Base-by-base conservation (phyloP, 164 flowering plant species). In the Kingdonia uniflora region DNA sequence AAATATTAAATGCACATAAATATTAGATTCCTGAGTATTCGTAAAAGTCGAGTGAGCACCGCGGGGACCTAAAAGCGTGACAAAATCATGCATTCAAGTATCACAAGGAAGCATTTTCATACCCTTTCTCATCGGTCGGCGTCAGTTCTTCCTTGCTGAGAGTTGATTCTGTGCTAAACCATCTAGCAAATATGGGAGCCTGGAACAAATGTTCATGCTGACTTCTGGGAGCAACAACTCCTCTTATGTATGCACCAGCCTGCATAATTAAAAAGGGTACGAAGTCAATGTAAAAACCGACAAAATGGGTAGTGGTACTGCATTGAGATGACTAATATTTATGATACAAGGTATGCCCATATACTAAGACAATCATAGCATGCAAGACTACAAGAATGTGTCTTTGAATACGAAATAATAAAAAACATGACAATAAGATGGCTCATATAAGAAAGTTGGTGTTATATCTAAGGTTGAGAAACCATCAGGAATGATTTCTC, bases 101-200 rank as follows among this genome's bases (percentile, higher is more conserved):
- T 11, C 16, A 23, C 19, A 25, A 33, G 44, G 54, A 46, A 59
- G 19, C 40, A 11, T 53, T 1, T 26, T 20, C 49, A 15, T 74
- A 77, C 80, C 74, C 76, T 56, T 68, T 62, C 46, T 45, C 64
- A 59, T 67, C 67, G 53, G 60, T 49, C 25, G 67, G 26, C 1
- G 61, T 46, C 48, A 69, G 43, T 47, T 58, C 71, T 48, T 78
- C 81, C 59, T 65, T 80, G 52, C 59, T 71, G 42, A 57, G 19
- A 33, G 77, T 67, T 64, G 86, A 70, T 48, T 69, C 69, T 14
- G 86, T 67, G 51, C 75, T 66, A 64, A 55, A 59, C 57, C 56
- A 47, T 67, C 84, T 73, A 14, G 73, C 55, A 57, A 64, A 62
- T 19, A 49, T 14, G 22, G 66, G 60, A 39, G 42, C 33, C 52